Percentiles rank a stretch among this genome's conserved stretches.
Evolutionary conservation across 495 filamentous ascomycete species (phyloP).

Genomic region (Neurospora sp.): DNA sequence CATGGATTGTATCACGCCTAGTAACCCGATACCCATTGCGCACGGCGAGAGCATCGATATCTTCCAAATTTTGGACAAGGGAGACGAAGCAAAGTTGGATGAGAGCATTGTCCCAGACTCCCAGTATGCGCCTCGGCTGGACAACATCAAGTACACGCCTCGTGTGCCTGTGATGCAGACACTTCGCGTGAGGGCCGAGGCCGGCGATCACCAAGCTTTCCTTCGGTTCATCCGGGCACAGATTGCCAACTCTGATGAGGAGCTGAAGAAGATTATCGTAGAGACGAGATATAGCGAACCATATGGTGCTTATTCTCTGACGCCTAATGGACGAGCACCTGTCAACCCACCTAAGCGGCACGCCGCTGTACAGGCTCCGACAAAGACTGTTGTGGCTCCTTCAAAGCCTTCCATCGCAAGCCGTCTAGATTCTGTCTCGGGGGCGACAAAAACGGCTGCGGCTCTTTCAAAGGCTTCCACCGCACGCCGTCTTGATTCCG

Average conservation of each 20-base stretch:
- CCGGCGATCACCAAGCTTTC: constrained; percentile 29
- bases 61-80: constrained; percentile 54
- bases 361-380: background rate
- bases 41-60: constrained; percentile 85
- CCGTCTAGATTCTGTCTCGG: background rate
- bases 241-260: constrained; percentile 63
- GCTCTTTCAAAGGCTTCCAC: background rate
- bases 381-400: background rate
- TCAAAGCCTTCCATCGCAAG: background rate
- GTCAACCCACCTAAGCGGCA: background rate
- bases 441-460: background rate
- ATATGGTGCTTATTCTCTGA: background rate
- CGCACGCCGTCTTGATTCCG: background rate
- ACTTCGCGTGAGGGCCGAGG: constrained; percentile 31
- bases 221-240: constrained; percentile 70
- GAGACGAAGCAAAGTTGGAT: constrained; percentile 53
- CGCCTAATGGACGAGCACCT: background rate
- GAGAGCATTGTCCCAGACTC: constrained; percentile 41
- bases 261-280: constrained; percentile 63
- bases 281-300: constrained; percentile 25
- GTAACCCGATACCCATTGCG: constrained; percentile 65
- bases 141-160: constrained; percentile 54
- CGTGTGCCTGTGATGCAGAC: constrained; percentile 72
- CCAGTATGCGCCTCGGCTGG: constrained; percentile 37
- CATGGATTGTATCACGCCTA: constrained; percentile 93